phyloP scores from a whole-genome alignment of 495 filamentous ascomycete genomes.

The Pyrenula aspistea region DNA sequence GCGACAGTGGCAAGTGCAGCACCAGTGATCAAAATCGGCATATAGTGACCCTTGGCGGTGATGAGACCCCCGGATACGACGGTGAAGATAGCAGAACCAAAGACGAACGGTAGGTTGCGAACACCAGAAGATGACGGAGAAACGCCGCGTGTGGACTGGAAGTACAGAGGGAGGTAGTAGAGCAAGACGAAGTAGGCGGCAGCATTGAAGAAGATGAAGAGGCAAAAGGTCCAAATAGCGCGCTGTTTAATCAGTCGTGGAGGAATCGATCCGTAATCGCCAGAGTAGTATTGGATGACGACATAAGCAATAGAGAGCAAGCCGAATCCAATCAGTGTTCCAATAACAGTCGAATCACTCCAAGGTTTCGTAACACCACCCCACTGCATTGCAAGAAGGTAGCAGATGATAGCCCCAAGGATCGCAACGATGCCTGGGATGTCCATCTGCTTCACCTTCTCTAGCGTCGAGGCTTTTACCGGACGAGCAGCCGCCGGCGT shows the following conservation, averaged over 20 bases:
- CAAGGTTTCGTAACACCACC: slow-evolving; percentile 22
- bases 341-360: slow-evolving; percentile 18
- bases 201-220: slow-evolving; percentile 26
- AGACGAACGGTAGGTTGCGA: slow-evolving; percentile 36
- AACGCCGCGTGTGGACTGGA: slow-evolving; percentile 37
- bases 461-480: slow-evolving; percentile 12
- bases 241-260: slow-evolving; percentile 32
- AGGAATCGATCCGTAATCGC: slow-evolving; percentile 12
- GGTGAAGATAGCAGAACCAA: slow-evolving; percentile 19
- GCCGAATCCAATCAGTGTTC: slow-evolving; percentile 20
- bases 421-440: background rate
- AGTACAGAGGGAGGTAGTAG: slow-evolving; percentile 55
- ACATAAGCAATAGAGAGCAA: slow-evolving; percentile 14
- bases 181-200: slow-evolving; percentile 34
- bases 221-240: slow-evolving; percentile 22
- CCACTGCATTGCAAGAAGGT: slow-evolving; percentile 22
- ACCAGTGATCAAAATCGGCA: slow-evolving; percentile 21
- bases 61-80: slow-evolving; percentile 20
- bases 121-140: slow-evolving; percentile 37
- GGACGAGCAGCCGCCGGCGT: slow-evolving; percentile 17
- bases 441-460: slow-evolving; percentile 18
- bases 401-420: background rate
- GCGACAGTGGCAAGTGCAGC: slow-evolving; percentile 13
- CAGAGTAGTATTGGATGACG: slow-evolving; percentile 8
- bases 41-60: slow-evolving; percentile 16